A percentile compares a stretch with the other conserved stretches of the same genome.
Evolutionary conservation across 164 flowering plant genomes (phyloP).

Genomic region (Malania oleifera): DNA sequence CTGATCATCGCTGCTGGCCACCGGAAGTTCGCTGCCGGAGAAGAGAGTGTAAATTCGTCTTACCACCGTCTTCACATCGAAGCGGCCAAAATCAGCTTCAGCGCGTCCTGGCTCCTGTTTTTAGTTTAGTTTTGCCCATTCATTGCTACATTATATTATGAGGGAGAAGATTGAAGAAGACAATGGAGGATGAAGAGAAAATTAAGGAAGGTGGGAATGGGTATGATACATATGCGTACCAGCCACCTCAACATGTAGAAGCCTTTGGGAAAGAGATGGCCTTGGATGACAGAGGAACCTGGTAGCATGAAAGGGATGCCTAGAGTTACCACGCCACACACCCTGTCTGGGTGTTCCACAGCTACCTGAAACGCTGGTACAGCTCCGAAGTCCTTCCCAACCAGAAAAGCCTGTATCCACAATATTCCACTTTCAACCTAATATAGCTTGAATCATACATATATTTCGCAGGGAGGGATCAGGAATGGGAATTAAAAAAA

Average conservation of each 20-base stretch:
- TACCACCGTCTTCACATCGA: conserved; percentile 45
- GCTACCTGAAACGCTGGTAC: conserved; percentile 21
- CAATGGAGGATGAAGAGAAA: neutral
- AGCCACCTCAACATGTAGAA: conserved; percentile 49
- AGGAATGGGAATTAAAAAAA: too few species aligned
- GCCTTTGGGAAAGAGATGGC: conserved; percentile 41
- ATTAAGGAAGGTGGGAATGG: neutral
- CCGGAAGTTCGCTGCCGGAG: conserved; percentile 41
- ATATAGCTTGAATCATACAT: too few species aligned
- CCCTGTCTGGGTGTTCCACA: conserved; percentile 38
- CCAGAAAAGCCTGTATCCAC: conserved; percentile 40
- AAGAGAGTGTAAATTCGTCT: conserved; percentile 52
- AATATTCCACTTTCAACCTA: too few species aligned
- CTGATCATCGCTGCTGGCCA: conserved; percentile 32
- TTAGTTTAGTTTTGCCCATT: neutral
- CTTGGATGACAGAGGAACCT: conserved; percentile 10
- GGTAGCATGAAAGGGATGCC: conserved; percentile 45
- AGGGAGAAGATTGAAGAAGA: too few species aligned
- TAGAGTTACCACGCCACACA: conserved; percentile 36
- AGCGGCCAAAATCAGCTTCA: conserved; percentile 52
- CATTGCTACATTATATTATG: too few species aligned
- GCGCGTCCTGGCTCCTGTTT: conserved; percentile 48
- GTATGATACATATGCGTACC: too few species aligned
- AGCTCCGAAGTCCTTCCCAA: conserved; percentile 63
- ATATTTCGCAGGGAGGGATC: too few species aligned